Conservation (phyloP, 2,329 filamentous ascomycete species). For the Botryosphaeria dothidea region DNA sequence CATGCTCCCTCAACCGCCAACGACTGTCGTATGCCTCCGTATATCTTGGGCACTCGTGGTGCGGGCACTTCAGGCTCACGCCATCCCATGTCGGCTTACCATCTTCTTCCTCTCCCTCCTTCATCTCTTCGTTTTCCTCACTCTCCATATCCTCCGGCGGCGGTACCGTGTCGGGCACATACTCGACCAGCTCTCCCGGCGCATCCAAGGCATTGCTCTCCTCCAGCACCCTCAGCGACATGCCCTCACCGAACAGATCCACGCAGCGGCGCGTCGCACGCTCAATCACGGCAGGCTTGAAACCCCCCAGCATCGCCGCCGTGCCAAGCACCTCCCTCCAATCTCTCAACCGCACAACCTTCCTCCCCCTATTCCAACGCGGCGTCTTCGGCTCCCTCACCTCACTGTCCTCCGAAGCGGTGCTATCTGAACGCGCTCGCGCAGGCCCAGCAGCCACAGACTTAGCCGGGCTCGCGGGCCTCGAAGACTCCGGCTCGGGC, state of each 20-base stretch:
- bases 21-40: slow-evolving; percentile 28
- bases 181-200: slow-evolving; percentile 35
- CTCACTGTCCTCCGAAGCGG: background rate
- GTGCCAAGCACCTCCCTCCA: slow-evolving; percentile 85
- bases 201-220: slow-evolving; percentile 36
- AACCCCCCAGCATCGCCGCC: slow-evolving; percentile 71
- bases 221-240: slow-evolving; percentile 62
- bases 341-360: slow-evolving; percentile 55
- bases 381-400: background rate
- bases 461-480: background rate
- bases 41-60: slow-evolving; percentile 32
- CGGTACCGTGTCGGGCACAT: slow-evolving; percentile 33
- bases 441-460: background rate
- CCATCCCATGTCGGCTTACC: slow-evolving; percentile 32
- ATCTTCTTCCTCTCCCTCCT: background rate
- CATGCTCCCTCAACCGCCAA: slow-evolving; percentile 44
- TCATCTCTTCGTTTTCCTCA: background rate
- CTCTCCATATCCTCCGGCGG: slow-evolving; percentile 17
- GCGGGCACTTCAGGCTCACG: slow-evolving; percentile 34
- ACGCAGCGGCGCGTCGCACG: slow-evolving; percentile 74
- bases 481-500: background rate
- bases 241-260: slow-evolving; percentile 70
- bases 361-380: background rate
- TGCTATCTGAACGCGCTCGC: background rate
- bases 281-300: slow-evolving; percentile 60